phyloP scores from a whole-genome alignment of 306 rosid species.

The Lathyrus sativus region DNA sequence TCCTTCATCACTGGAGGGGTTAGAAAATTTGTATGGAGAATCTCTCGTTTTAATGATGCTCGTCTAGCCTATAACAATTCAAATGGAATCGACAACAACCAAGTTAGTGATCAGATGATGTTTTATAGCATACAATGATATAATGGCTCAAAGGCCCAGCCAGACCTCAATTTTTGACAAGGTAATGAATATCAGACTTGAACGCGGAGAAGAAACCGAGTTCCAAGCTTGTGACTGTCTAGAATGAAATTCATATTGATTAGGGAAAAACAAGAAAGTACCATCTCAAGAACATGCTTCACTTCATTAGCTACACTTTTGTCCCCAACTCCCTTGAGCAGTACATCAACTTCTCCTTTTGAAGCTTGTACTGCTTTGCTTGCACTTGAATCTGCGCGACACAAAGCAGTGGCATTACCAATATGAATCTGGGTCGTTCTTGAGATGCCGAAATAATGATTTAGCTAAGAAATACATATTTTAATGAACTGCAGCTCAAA shows the following conservation, averaged over 20 bases:
- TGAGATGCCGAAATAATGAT: constrained; percentile 20
- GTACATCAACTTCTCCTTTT: constrained; percentile 64
- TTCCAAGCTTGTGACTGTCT: neutral
- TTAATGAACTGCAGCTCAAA: too few relatives aligned
- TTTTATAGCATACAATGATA: constrained; percentile 23
- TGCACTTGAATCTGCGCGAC: constrained; percentile 50
- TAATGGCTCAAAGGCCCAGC: neutral
- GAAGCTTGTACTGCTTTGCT: constrained; percentile 66
- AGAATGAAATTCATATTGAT: constrained; percentile 33
- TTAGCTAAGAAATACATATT: constrained; percentile 11
- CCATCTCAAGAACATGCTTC: constrained; percentile 87
- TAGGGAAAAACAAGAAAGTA: constrained; percentile 30
- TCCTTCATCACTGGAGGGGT: constrained; percentile 89
- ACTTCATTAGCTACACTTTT: constrained; percentile 72
- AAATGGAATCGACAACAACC: constrained; percentile 27
- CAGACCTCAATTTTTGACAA: too few relatives aligned
- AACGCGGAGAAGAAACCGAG: neutral
- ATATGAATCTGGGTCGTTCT: constrained; percentile 26
- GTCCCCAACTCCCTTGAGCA: constrained; percentile 71
- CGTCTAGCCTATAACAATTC: constrained; percentile 64
- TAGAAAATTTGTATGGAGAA: constrained; percentile 82
- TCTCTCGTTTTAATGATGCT: constrained; percentile 72
- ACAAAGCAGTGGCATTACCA: constrained; percentile 32
- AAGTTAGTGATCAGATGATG: neutral
- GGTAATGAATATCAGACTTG: neutral